Evolutionary conservation across 306 rosid species (phyloP), one percentile per base, ranked within the genome.

Genomic region (Castanea mollissima): DNA sequence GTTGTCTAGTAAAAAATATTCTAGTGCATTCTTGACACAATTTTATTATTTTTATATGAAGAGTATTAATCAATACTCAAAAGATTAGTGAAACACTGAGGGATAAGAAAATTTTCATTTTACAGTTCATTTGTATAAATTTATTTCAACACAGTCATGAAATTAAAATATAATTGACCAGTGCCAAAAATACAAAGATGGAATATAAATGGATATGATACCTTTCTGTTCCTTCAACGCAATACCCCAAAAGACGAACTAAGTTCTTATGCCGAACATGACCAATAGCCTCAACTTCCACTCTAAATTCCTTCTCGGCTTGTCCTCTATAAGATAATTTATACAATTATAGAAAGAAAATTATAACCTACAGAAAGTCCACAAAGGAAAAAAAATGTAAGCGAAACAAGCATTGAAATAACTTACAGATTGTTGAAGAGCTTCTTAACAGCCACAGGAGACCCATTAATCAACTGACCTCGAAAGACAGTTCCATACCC

Each of bases 191-290:
- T 41, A 56, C 68, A 51, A 64, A 78, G 70, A 77, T 51, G 2
- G 41, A 80, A 78, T 75, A 4, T 31, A 62, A 82, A 73, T 71
- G 31, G 70, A 72, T 49, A 56, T 58, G 57, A 18, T 87, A 94
- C 98, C 98, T 92, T 85, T 92, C 94, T 12, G 91, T 92, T 86
- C 98, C 98, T 92, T 94, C 98, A 18, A 94, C 78, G 87, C 98
- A 92, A 82, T 86, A 94, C 14, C 98, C 98, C 69, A 94, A 81
- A 82, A 94, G 93, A 62, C 98, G 89, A 84, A 92, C 97, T 86
- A 94, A 85, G 77, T 94, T 91, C 89, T 94, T 94, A 81, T 94
- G 98, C 54, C 98, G 79, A 69, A 94, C 97, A 81, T 94, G 98
- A 75, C 98, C 97, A 78, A 94, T 91, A 51, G 98, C 98, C 84